Percentiles rank a stretch among this genome's conserved stretches.
Evolutionary conservation across 352 stramenopile genomes (phyloP).

Genomic region (Pythium oligandrum): DNA sequence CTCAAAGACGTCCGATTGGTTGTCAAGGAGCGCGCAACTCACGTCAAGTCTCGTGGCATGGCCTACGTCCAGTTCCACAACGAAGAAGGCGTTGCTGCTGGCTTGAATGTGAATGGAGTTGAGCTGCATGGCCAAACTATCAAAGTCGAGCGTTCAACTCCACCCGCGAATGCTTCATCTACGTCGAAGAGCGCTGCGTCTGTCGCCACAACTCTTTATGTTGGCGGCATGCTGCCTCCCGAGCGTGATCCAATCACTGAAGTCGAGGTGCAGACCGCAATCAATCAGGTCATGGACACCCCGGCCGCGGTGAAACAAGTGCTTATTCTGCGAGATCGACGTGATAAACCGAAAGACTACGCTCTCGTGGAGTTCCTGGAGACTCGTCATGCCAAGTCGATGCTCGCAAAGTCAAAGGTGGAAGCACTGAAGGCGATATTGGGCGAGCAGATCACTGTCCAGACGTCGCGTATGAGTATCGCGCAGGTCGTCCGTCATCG

Average conservation of each 20-base stretch:
- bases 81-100: conserved; percentile 31
- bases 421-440: conserved; percentile 30
- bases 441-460: conserved; percentile 45
- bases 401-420: conserved; percentile 18
- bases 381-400: conserved; percentile 21
- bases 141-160: conserved; percentile 48
- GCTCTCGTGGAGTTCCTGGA: conserved; percentile 49
- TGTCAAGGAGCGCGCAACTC: conserved; percentile 50
- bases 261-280: conserved; percentile 28
- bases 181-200: not conserved
- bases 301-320: conserved; percentile 32
- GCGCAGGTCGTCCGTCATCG: conserved; percentile 48
- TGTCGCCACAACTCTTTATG: conserved; percentile 39
- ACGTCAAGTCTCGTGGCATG: conserved; percentile 66
- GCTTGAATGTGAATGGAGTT: conserved; percentile 25
- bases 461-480: conserved; percentile 61
- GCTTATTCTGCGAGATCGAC: conserved; percentile 52
- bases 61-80: conserved; percentile 66
- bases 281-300: conserved; percentile 34
- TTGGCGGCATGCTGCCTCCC: conserved; percentile 33
- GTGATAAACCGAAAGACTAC: conserved; percentile 62
- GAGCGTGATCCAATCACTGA: conserved; percentile 25
- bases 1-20: conserved; percentile 62
- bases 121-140: conserved; percentile 35
- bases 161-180: conserved; percentile 13